Conservation (phyloP, 495 filamentous ascomycete genomes). For the Darksidea phi region DNA sequence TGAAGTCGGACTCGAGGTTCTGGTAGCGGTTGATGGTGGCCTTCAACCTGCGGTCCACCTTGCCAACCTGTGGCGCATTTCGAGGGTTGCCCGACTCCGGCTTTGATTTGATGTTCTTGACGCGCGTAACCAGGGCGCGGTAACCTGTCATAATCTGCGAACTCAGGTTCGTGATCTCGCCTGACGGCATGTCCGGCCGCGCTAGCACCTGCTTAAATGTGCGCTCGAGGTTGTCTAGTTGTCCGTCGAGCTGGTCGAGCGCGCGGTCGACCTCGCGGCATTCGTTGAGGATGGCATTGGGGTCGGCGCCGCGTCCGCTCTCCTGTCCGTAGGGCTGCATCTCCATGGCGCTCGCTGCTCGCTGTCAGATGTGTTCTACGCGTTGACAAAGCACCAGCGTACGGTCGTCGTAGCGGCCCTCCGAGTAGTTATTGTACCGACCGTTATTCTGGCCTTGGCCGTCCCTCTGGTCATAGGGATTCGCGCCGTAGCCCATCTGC, state of each 20-base stretch:
- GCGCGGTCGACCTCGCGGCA: conserved; percentile 73
- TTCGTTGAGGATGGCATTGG: conserved; percentile 78
- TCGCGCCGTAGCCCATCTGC: conserved; percentile 57
- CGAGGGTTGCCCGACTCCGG: conserved; percentile 67
- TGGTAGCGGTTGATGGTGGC: conserved; percentile 77
- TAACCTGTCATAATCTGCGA: conserved; percentile 78
- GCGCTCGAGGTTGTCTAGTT: conserved; percentile 59
- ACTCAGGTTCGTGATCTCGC: conserved; percentile 57
- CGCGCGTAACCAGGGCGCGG: conserved; percentile 67
- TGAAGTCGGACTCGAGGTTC: conserved; percentile 69
- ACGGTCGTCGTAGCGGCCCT: conserved; percentile 35
- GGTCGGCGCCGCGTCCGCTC: conserved; percentile 35
- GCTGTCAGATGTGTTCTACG: background rate
- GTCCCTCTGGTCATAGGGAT: conserved; percentile 57
- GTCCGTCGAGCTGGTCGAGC: conserved; percentile 70
- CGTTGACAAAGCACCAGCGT: conserved; percentile 23
- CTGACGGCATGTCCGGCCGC: conserved; percentile 33
- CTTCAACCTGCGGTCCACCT: conserved; percentile 74
- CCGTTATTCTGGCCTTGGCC: conserved; percentile 43
- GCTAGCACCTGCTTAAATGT: conserved; percentile 31
- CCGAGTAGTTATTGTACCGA: conserved; percentile 37
- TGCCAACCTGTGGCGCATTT: conserved; percentile 75
- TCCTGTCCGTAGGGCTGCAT: conserved; percentile 42
- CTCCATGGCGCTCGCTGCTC: conserved; percentile 39
- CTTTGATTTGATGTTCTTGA: conserved; percentile 75